Evolutionary conservation across 441 rosid genomes (phyloP), one percentile per base, ranked within the genome.

Genomic region (California macrophylla): DNA sequence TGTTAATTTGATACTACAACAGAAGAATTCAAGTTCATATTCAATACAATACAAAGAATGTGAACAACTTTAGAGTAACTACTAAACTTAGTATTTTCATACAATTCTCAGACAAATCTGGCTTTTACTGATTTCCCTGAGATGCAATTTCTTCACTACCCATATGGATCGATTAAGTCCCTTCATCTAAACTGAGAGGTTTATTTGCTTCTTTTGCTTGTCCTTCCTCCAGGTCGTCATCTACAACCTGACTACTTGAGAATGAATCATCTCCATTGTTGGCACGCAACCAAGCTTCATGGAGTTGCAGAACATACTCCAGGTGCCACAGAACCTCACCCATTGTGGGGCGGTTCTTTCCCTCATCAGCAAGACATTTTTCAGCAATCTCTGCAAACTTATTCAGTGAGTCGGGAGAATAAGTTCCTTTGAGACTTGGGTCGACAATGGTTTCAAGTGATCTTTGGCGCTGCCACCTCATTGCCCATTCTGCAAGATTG

Each of bases 401-500:
- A 81, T 89, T 92, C 3, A 94, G 87, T 8, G 97, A 87, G 1
- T 93, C 96, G 0, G 85, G 85, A 71, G 85, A 89, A 72, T 89
- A 94, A 72, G 90, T 92, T 54, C 98, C 96, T 1, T 71, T 86
- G 56, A 94, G 86, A 79, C 89, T 85, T 61, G 85, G 63, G 74
- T 94, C 99, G 89, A 92, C 88, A 79, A 94, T 89, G 72, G 92
- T 96, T 76, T 94, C 98, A 47, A 94, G 78, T 86, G 89, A 80
- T 29, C 98, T 96, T 72, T 94, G 92, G 79, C 90, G 90, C 74
- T 92, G 96, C 98, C 98, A 94, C 3, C 78, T 81, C 98, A 92
- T 92, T 12, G 96, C 98, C 99, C 99, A 94, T 76, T 94, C 98
- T 16, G 98, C 99, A 64, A 94, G 89, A 71, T 92, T 94, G 69